Percentiles rank a stretch among this genome's conserved stretches.
These are phyloP conservation scores for Ephemerocybe angulata DNA, from an alignment of 768 basidiomycete species.

Conservation along the genomic window DNA sequence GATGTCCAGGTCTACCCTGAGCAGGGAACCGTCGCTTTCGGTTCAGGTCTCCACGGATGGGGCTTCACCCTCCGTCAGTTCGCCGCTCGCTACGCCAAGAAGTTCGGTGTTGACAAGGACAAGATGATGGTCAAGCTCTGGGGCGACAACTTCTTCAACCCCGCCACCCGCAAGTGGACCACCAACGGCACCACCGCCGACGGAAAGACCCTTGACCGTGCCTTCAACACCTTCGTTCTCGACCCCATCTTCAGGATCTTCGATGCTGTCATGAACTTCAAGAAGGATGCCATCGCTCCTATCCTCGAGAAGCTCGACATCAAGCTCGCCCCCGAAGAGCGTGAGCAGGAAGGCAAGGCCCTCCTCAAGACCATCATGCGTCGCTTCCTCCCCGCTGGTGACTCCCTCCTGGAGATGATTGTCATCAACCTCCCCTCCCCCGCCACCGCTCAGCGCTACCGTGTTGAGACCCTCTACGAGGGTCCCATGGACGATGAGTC, in stretches of 20 bases:
- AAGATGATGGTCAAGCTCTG: slow-evolving; percentile 98
- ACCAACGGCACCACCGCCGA: slow-evolving; percentile 71
- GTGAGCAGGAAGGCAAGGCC: slow-evolving; percentile 90
- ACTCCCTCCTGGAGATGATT: slow-evolving; percentile 99
- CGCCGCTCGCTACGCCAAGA: slow-evolving; percentile 91
- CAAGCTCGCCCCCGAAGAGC: slow-evolving; percentile 83
- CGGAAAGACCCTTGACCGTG: slow-evolving; percentile 92
- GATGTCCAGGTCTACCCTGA: slow-evolving; percentile 99
- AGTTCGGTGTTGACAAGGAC: slow-evolving; percentile 97
- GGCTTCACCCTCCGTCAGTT: slow-evolving; percentile 99
- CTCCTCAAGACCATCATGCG: slow-evolving; percentile 98
- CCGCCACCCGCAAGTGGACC: slow-evolving; percentile 93
- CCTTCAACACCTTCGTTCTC: slow-evolving; percentile 97
- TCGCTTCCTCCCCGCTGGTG: slow-evolving; percentile 99
- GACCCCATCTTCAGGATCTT: slow-evolving; percentile 99
- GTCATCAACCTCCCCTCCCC: slow-evolving; percentile 99
- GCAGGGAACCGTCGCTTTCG: slow-evolving; percentile 97
- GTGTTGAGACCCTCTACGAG: slow-evolving; percentile 99
- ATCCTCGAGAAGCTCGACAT: slow-evolving; percentile 98
- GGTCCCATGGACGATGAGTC: slow-evolving; percentile 99
- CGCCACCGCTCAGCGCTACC: slow-evolving; percentile 94
- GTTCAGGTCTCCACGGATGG: slow-evolving; percentile 99
- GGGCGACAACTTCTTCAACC: slow-evolving; percentile 99
- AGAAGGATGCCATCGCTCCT: slow-evolving; percentile 78
- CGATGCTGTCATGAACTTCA: slow-evolving; percentile 98